phyloP scores from a whole-genome alignment of 106 monocot genomes.

The Dendrobium nobile region DNA sequence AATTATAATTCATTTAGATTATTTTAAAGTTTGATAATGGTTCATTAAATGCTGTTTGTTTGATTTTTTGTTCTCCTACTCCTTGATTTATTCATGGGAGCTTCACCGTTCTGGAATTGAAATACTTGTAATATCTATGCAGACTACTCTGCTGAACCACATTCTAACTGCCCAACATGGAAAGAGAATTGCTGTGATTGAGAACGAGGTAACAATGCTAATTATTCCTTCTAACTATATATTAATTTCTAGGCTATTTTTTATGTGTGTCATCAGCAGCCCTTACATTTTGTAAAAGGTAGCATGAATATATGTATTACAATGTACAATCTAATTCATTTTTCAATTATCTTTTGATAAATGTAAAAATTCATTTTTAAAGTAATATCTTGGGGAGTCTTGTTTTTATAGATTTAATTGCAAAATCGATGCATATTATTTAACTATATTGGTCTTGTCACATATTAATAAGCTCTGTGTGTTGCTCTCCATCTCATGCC shows the following conservation, averaged over 20 bases:
- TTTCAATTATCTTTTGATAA: background rate
- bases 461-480: background rate
- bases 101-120: background rate
- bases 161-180: slow-evolving; percentile 89
- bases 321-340: background rate
- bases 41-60: background rate
- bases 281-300: background rate
- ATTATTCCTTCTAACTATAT: background rate
- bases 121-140: slow-evolving; percentile 12
- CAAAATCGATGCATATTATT: background rate
- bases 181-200: slow-evolving; percentile 88
- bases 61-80: background rate
- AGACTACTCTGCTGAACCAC: slow-evolving; percentile 90
- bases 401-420: background rate
- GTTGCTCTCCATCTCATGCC: background rate
- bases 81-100: background rate
- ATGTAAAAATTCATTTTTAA: background rate
- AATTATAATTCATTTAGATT: background rate
- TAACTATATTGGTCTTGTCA: background rate
- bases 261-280: background rate
- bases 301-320: background rate
- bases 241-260: background rate
- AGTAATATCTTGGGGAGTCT: background rate
- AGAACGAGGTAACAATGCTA: slow-evolving; percentile 66
- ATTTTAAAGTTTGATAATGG: background rate